A percentile compares a stretch with the other conserved stretches of the same genome.
These are phyloP conservation scores for Boletus fagicola DNA, from an alignment of 768 basidiomycete species.

Conservation along the genomic window DNA sequence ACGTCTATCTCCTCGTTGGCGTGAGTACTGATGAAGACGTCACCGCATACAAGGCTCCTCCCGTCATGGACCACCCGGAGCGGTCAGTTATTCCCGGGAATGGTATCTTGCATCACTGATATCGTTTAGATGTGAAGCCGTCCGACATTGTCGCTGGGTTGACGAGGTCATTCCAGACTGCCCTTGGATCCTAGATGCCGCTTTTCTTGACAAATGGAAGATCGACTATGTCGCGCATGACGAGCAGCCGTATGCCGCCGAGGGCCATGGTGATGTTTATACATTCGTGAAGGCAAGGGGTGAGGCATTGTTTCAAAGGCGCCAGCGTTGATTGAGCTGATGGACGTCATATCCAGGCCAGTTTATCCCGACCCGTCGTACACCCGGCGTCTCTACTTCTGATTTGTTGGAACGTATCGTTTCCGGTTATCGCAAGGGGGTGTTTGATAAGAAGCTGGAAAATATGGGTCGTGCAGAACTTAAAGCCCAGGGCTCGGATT, in stretches of 20 bases:
- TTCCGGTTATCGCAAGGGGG: slow-evolving; percentile 74
- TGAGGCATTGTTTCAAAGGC: slow-evolving; percentile 31
- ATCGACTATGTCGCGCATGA: slow-evolving; percentile 99
- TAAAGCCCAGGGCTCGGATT: slow-evolving; percentile 50
- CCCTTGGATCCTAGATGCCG: slow-evolving; percentile 85
- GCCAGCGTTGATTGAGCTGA: not conserved
- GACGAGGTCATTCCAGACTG: slow-evolving; percentile 89
- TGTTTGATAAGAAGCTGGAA: slow-evolving; percentile 85
- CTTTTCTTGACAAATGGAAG: slow-evolving; percentile 77
- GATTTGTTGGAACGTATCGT: slow-evolving; percentile 92
- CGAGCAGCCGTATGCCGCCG: slow-evolving; percentile 79
- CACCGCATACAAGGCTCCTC: slow-evolving; percentile 69
- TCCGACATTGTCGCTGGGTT: slow-evolving; percentile 97
- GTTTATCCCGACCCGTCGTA: slow-evolving; percentile 93
- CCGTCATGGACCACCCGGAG: slow-evolving; percentile 88
- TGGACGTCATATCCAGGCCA: slow-evolving; percentile 52
- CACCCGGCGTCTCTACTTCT: slow-evolving; percentile 92
- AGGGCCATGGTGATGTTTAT: slow-evolving; percentile 87
- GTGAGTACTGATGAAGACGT: slow-evolving; percentile 90
- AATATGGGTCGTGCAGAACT: slow-evolving; percentile 83
- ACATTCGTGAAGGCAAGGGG: slow-evolving; percentile 76
- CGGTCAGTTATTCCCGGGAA: slow-evolving; percentile 43
- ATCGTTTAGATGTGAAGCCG: slow-evolving; percentile 70
- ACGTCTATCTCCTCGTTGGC: slow-evolving; percentile 90
- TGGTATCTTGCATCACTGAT: not conserved